Base-by-base conservation (phyloP, 73 alveolate genomes). In the Paraurostyla sp. region DNA sequence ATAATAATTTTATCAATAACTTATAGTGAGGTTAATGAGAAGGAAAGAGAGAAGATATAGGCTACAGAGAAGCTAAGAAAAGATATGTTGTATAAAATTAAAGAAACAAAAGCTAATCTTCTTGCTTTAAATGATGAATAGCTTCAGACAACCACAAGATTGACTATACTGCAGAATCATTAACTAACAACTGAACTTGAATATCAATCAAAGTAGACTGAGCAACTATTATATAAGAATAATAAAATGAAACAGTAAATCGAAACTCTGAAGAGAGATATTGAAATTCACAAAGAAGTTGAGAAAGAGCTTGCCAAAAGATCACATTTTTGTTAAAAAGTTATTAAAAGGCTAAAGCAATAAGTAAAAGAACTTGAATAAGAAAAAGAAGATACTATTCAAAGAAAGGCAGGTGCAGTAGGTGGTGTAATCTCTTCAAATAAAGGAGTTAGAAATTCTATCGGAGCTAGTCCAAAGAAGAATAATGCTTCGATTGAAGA, bases 231-330 rank as follows among this genome's bases (percentile, higher is more conserved):
- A 0, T 94, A 94, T 52, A 97, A 97, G 92, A 97, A 97, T 83
- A 97, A 96, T 60, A 91, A 93, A 62, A 90, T 97, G 92, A 92
- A 93, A 73, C 97, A 96, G 80, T 89, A 97, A 88, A 95, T 97
- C 3, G 91, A 93, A 62, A 93, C 97, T 27, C 90, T 97, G 50
- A 97, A 94, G 63, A 97, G 97, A 80, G 99, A 97, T 92, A 97
- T 97, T 71, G 99, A 97, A 83, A 95, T 97, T 54, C 99, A 97
- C 85, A 97, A 97, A 89, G 97, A 97, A 90, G 99, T 97, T 9
- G 99, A 97, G 88, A 85, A 95, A 59, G 97, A 94, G 58, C 90
- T 97, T 9, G 99, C 99, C 11, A 98, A 97, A 86, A 94, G 99
- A 88, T 88, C 96, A 48, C 99, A 95, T 76, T 95, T 93, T 88